Percentiles rank a stretch among this genome's conserved stretches.
phyloP scores from a whole-genome alignment of 208 protist species.

The Leishmania arabica region DNA sequence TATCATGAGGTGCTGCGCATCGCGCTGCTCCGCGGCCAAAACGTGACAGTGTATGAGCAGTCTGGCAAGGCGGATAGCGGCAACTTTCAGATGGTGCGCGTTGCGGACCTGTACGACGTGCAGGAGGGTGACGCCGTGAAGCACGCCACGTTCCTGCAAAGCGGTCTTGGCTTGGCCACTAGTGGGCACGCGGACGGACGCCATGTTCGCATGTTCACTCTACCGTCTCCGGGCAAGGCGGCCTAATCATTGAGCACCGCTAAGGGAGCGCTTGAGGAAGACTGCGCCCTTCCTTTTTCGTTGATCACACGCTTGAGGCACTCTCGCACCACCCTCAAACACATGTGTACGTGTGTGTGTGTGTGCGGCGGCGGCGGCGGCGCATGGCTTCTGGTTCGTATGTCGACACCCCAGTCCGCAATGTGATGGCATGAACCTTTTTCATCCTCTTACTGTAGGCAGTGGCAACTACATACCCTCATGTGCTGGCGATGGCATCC shows the following conservation, averaged over 20 bases:
- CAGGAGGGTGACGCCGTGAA: slow-evolving; percentile 58
- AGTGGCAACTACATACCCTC: neutral
- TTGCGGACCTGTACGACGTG: slow-evolving; percentile 46
- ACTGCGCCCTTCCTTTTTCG: neutral
- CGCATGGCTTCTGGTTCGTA: neutral
- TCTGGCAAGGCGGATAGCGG: slow-evolving; percentile 29
- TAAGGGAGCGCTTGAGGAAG: neutral
- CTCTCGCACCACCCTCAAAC: neutral
- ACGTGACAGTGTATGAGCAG: slow-evolving; percentile 61
- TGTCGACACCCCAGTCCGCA: neutral
- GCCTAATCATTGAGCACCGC: slow-evolving; percentile 3
- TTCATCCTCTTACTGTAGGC: neutral
- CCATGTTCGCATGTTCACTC: slow-evolving; percentile 59
- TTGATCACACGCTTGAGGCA: neutral
- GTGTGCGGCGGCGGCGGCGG: neutral
- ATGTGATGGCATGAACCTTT: neutral
- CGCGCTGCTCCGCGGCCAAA: slow-evolving; percentile 42
- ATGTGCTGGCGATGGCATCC: neutral
- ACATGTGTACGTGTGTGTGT: neutral
- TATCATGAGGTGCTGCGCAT: slow-evolving; percentile 70
- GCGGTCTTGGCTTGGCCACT: slow-evolving; percentile 62
- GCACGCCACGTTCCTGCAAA: slow-evolving; percentile 51
- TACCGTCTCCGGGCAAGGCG: slow-evolving; percentile 18
- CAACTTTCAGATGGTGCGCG: slow-evolving; percentile 43
- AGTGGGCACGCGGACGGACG: slow-evolving; percentile 58